phyloP scores from a whole-genome alignment of 306 rosid genomes.

The Cucumis hystrix region DNA sequence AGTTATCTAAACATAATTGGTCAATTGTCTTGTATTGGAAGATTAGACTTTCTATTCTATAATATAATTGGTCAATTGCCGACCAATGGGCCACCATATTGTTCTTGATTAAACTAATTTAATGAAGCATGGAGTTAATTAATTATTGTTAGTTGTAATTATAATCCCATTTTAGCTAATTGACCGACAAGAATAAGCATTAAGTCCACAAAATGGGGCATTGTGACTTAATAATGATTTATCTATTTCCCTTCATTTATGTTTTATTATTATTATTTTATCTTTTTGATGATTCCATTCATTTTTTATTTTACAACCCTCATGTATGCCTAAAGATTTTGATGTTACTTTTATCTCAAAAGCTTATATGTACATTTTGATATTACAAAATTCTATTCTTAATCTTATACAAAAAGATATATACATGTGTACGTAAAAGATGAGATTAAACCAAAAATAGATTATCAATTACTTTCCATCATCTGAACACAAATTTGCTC shows the following conservation, averaged over 20 bases:
- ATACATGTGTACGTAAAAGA: not conserved
- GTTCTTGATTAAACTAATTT: not conserved
- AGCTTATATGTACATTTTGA: too few species aligned
- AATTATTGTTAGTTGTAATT: not conserved
- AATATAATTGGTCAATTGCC: not conserved
- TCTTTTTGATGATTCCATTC: too few species aligned
- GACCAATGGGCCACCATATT: not conserved
- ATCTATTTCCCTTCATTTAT: not conserved
- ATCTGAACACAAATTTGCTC: too few species aligned
- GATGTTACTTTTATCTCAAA: not conserved
- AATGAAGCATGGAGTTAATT: not conserved
- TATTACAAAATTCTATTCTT: too few species aligned
- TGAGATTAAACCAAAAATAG: too few species aligned
- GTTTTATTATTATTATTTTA: not conserved
- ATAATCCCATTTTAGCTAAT: not conserved
- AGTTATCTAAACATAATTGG: not conserved
- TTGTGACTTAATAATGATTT: not conserved
- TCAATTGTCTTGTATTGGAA: not conserved
- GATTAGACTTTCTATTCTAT: not conserved
- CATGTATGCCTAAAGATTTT: too few species aligned
- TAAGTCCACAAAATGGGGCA: not conserved
- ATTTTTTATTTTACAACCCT: too few species aligned
- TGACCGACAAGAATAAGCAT: not conserved
- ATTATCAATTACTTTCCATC: too few species aligned
- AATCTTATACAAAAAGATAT: too few species aligned